Evolutionary conservation across 139 green algal genomes (phyloP).

Genomic region (Prasinococcaceae sp.): DNA sequence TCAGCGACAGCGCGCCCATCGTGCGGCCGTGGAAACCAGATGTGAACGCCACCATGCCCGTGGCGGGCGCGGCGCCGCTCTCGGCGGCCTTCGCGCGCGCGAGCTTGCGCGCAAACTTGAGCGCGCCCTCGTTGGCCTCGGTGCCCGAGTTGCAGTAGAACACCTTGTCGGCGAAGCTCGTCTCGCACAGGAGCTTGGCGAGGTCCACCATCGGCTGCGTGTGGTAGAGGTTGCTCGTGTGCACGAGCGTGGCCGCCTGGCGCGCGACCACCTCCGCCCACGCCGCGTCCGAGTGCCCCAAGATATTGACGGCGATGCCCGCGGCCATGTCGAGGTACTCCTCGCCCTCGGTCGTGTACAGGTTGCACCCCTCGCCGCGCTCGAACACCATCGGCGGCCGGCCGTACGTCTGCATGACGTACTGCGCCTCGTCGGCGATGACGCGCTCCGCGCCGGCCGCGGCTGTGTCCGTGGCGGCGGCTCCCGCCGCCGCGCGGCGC

Average conservation of each 20-base stretch:
- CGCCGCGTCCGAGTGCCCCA: constrained; percentile 70
- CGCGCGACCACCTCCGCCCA: constrained; percentile 69
- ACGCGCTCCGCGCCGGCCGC: constrained; percentile 5
- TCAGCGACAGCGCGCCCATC: constrained; percentile 88
- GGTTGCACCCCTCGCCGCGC: constrained; percentile 50
- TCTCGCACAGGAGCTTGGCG: constrained; percentile 70
- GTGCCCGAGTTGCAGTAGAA: constrained; percentile 97
- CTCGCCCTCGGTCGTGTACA: constrained; percentile 63
- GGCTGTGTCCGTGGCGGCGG: too few relatives aligned
- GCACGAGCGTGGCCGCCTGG: constrained; percentile 59
- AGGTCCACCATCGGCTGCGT: constrained; percentile 70
- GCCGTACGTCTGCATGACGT: constrained; percentile 31
- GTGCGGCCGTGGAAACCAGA: constrained; percentile 92
- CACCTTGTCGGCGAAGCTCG: constrained; percentile 79
- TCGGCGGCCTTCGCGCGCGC: constrained; percentile 54
- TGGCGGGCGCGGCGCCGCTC: constrained; percentile 37
- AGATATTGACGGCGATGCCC: constrained; percentile 92
- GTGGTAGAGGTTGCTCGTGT: constrained; percentile 95
- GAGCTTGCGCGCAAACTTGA: constrained; percentile 97
- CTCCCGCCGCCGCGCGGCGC: too few relatives aligned
- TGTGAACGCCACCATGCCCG: constrained; percentile 84
- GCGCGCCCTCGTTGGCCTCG: constrained; percentile 94
- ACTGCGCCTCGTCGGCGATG: constrained; percentile 17
- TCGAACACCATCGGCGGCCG: constrained; percentile 40
- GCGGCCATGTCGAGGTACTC: constrained; percentile 91